These are phyloP conservation scores for Sporothrix curviconia DNA, from an alignment of 2,329 filamentous ascomycete species.

Conservation along the genomic window DNA sequence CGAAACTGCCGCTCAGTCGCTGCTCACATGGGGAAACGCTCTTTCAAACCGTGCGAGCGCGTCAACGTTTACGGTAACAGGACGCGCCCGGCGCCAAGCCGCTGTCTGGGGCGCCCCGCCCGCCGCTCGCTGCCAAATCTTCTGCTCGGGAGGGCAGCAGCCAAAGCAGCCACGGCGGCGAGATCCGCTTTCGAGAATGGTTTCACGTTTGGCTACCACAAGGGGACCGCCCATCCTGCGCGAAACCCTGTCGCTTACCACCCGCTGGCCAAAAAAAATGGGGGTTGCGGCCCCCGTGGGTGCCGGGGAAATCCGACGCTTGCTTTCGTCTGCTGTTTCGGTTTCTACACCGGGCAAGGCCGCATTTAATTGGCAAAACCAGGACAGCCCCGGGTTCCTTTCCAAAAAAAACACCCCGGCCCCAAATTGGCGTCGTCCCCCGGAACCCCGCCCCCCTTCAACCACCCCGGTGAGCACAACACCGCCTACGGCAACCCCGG, in stretches of 20 bases:
- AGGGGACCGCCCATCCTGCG: constrained; percentile 80
- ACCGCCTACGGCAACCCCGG: constrained; percentile 83
- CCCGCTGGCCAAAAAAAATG: constrained; percentile 94
- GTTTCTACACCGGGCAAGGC: constrained; percentile 83
- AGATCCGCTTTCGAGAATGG: constrained; percentile 93
- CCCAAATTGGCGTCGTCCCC: constrained; percentile 87
- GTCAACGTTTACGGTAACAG: constrained; percentile 82
- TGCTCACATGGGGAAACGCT: constrained; percentile 97
- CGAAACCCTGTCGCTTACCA: constrained; percentile 77
- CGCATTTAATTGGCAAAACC: constrained; percentile 88
- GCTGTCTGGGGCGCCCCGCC: constrained; percentile 46
- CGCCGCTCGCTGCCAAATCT: no score
- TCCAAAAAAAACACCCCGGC: constrained; percentile 72
- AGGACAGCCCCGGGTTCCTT: constrained; percentile 82
- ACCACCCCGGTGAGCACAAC: constrained; percentile 92
- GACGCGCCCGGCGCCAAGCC: constrained; percentile 69
- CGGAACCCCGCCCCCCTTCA: constrained; percentile 97
- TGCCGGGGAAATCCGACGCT: constrained; percentile 97
- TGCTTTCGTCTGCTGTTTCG: constrained; percentile 83
- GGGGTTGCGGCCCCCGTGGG: constrained; percentile 86
- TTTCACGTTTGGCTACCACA: constrained; percentile 88
- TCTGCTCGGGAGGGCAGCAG: no score
- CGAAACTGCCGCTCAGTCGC: constrained; percentile 85
- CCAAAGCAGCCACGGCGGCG: constrained; percentile 54
- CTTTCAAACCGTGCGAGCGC: constrained; percentile 94